Evolutionary conservation across 2,329 filamentous ascomycete species (phyloP).

Genomic region (Xylaria sp.): DNA sequence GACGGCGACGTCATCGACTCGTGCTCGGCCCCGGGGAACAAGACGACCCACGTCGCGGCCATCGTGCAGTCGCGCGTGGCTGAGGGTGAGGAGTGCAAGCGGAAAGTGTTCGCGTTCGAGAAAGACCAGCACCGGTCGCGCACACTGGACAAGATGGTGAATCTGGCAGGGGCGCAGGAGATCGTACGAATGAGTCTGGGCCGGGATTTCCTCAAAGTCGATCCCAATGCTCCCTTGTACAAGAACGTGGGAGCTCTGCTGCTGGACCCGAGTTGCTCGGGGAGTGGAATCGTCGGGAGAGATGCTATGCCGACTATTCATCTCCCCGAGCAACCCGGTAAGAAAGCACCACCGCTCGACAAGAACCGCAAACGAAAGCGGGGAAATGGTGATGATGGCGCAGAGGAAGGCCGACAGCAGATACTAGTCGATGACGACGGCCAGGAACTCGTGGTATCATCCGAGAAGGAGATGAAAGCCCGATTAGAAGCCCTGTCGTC

Average conservation of each 20-base stretch:
- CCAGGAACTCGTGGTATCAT: constrained; percentile 60
- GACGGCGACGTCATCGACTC: constrained; percentile 88
- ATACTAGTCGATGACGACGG: constrained; percentile 67
- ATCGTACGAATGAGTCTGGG: constrained; percentile 75
- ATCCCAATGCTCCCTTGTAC: constrained; percentile 71
- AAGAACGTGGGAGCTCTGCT: constrained; percentile 80
- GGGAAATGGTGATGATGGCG: constrained; percentile 49
- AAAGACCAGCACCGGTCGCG: constrained; percentile 76
- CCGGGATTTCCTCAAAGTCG: constrained; percentile 83
- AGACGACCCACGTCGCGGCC: constrained; percentile 91
- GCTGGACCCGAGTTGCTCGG: constrained; percentile 93
- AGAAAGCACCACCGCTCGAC: constrained; percentile 50
- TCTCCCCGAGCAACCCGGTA: constrained; percentile 58
- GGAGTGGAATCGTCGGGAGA: constrained; percentile 90
- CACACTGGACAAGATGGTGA: constrained; percentile 86
- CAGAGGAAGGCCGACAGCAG: constrained; percentile 15
- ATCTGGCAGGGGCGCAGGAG: constrained; percentile 74
- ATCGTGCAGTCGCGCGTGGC: constrained; percentile 64
- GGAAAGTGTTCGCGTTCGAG: constrained; percentile 80
- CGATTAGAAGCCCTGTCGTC: constrained; percentile 63
- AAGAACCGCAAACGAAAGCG: constrained; percentile 59
- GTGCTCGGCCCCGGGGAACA: constrained; percentile 95
- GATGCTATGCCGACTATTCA: constrained; percentile 79
- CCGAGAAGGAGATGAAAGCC: constrained; percentile 58
- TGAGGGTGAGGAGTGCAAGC: constrained; percentile 46